Percentiles rank a stretch among this genome's conserved stretches.
These are phyloP conservation scores for Uncinocarpus reesii DNA, from an alignment of 2,329 filamentous ascomycete species.

Conservation along the genomic window DNA sequence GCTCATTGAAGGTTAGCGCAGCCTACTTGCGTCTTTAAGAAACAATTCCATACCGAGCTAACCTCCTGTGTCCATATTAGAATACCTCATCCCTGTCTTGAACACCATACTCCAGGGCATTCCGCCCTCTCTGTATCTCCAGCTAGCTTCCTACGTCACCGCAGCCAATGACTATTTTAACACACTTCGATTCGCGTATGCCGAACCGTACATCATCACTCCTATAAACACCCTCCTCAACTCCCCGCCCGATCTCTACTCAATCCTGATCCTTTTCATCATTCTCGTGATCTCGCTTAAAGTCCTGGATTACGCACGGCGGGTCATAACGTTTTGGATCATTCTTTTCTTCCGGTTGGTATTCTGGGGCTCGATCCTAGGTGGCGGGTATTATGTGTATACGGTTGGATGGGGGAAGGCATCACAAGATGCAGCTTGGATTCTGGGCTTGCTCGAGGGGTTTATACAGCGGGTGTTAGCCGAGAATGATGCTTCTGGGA, in stretches of 20 bases:
- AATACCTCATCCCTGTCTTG: constrained; percentile 18
- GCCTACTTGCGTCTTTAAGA: no score
- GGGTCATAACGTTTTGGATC: constrained; percentile 67
- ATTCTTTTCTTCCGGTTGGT: constrained; percentile 52
- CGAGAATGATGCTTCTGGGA: constrained; percentile 28
- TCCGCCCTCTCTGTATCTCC: constrained; percentile 17
- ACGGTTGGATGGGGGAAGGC: constrained; percentile 28
- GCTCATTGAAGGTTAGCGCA: constrained; percentile 4
- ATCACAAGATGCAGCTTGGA: constrained; percentile 34
- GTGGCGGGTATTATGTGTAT: constrained; percentile 48
- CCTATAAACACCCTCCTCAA: constrained; percentile 30
- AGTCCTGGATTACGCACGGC: constrained; percentile 58
- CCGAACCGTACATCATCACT: constrained; percentile 40
- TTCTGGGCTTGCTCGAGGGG: constrained; percentile 56
- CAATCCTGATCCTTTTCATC: constrained; percentile 43
- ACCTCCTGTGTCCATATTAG: constrained; percentile 10
- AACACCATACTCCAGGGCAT: constrained; percentile 15
- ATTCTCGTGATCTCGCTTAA: constrained; percentile 54
- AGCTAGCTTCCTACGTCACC: constrained; percentile 17
- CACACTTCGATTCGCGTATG: constrained; percentile 25
- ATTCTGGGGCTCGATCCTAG: constrained; percentile 53
- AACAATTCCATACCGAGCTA: background rate
- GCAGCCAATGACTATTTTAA: constrained; percentile 18
- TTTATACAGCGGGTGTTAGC: constrained; percentile 49
- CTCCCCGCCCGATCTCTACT: constrained; percentile 28